Conservation (phyloP, 805 yeast genomes). For the Yamadazyma phyllophila region DNA sequence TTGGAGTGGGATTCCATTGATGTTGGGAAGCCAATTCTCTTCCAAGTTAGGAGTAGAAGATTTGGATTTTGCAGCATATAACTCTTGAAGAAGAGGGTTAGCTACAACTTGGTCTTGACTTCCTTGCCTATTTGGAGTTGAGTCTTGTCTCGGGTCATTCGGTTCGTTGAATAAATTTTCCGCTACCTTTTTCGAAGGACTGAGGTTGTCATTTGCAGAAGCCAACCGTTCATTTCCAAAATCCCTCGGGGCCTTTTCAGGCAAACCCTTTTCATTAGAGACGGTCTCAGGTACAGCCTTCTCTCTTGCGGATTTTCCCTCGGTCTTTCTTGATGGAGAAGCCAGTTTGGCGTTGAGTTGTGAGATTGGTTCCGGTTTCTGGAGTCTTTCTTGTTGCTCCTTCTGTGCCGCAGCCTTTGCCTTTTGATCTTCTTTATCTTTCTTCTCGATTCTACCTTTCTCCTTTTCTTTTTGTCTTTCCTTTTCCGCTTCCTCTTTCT, state of each 20-base stretch:
- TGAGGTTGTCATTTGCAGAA: too few species aligned
- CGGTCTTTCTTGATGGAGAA: not conserved
- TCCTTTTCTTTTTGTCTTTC: slow-evolving; percentile 25
- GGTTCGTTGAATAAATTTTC: too few species aligned
- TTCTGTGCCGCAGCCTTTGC: slow-evolving; percentile 8
- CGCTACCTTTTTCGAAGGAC: too few species aligned
- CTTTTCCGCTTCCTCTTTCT: slow-evolving; percentile 28
- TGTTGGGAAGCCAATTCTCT: slow-evolving; percentile 2
- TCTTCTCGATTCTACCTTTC: slow-evolving; percentile 21
- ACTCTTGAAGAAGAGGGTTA: slow-evolving; percentile 7
- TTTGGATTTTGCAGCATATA: slow-evolving; percentile 1
- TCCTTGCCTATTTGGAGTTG: too few species aligned
- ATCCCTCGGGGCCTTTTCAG: too few species aligned
- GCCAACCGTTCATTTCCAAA: too few species aligned
- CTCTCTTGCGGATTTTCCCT: not conserved
- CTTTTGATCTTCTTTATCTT: slow-evolving; percentile 22
- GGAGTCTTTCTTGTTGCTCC: not conserved
- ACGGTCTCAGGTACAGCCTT: not conserved
- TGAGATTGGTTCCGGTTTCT: not conserved
- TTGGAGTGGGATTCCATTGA: not conserved
- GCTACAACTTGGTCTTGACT: not conserved
- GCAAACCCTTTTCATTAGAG: slow-evolving; percentile 7
- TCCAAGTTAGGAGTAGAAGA: slow-evolving; percentile 8
- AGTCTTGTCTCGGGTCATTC: too few species aligned
- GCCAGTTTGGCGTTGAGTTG: not conserved